Conservation (phyloP, 2,329 filamentous ascomycete genomes). For the Mollisia scopiformis region DNA sequence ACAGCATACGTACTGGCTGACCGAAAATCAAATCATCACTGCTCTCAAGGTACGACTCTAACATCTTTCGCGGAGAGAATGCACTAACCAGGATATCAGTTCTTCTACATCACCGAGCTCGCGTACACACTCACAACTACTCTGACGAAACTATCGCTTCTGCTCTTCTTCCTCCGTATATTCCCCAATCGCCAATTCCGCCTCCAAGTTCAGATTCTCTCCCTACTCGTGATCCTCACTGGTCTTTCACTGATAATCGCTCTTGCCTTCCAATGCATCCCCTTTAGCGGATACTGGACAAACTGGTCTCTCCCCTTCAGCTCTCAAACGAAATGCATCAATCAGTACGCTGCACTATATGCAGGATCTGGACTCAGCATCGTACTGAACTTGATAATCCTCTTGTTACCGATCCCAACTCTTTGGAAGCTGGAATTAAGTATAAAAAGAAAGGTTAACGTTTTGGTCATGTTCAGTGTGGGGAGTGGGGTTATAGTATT, state of each 20-base stretch:
- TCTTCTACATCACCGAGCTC: conserved; percentile 10
- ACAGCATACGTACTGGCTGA: conserved; percentile 11
- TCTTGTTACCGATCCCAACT: conserved; percentile 67
- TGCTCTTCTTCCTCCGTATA: conserved; percentile 14
- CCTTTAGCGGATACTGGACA: conserved; percentile 16
- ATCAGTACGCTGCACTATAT: conserved; percentile 66
- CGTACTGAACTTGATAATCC: conserved; percentile 66
- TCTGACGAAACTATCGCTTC: conserved; percentile 6
- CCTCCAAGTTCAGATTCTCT: background rate
- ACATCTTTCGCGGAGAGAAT: background rate
- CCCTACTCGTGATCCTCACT: conserved; percentile 7
- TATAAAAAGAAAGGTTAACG: conserved; percentile 65
- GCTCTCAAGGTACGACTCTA: background rate
- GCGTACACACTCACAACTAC: conserved; percentile 16
- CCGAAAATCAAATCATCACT: background rate
- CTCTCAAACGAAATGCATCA: conserved; percentile 49
- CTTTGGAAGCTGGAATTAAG: conserved; percentile 64
- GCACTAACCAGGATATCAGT: background rate
- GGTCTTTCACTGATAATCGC: conserved; percentile 5
- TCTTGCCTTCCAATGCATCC: conserved; percentile 13
- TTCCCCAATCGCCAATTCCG: conserved; percentile 6
- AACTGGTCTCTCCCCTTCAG: conserved; percentile 19
- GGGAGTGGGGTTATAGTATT: conserved; percentile 17
- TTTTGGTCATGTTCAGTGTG: conserved; percentile 61
- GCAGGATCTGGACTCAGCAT: conserved; percentile 70